Conservation (phyloP, 352 stramenopile genomes). For the Phytophthora tubulina region DNA sequence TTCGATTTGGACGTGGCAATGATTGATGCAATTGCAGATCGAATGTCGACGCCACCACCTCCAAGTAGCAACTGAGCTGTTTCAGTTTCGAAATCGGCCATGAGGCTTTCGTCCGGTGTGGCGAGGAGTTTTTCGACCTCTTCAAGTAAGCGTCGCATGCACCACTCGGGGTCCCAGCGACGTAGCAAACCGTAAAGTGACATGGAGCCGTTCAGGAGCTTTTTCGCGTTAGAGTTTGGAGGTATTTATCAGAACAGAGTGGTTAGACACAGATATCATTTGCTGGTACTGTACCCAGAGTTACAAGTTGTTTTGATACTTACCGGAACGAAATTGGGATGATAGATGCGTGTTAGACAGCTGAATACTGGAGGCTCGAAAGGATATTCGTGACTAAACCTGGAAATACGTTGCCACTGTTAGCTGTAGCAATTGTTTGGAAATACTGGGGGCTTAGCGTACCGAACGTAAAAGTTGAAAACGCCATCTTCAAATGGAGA, state of each 20-base stretch:
- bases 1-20: slow-evolving; percentile 27
- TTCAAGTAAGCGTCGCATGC: slow-evolving; percentile 61
- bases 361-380: slow-evolving; percentile 60
- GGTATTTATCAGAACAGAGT: neutral
- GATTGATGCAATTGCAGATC: slow-evolving; percentile 13
- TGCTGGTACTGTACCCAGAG: too few species aligned
- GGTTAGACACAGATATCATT: too few species aligned
- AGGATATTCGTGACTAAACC: slow-evolving; percentile 67
- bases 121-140: slow-evolving; percentile 50
- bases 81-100: slow-evolving; percentile 57
- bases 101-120: slow-evolving; percentile 52
- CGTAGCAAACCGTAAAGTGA: slow-evolving; percentile 52
- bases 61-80: slow-evolving; percentile 36
- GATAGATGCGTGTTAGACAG: slow-evolving; percentile 68
- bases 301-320: neutral
- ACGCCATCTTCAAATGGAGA: slow-evolving; percentile 60
- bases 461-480: slow-evolving; percentile 59
- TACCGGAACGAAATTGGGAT: slow-evolving; percentile 79
- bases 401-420: slow-evolving; percentile 8
- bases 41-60: slow-evolving; percentile 15
- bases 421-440: neutral
- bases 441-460: neutral
- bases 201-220: slow-evolving; percentile 71
- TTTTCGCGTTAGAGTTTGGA: neutral
- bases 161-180: slow-evolving; percentile 64